Percentiles rank a stretch among this genome's conserved stretches.
Evolutionary conservation across 2,329 filamentous ascomycete species (phyloP).

Genomic region (Nigrospora oryzae): DNA sequence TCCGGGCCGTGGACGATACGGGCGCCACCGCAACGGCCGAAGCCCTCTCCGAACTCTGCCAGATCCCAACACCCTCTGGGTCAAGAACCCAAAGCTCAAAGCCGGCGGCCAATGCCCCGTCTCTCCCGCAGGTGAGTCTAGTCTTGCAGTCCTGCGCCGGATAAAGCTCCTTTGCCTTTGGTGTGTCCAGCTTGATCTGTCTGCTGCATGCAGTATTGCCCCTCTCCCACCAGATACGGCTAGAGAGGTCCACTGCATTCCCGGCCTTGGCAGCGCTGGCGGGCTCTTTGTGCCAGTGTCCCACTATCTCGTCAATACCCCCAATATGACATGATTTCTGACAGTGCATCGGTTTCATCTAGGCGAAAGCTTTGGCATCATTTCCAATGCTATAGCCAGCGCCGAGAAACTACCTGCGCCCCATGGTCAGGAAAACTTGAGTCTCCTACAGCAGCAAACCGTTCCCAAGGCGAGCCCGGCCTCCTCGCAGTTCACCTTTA

Average conservation of each 20-base stretch:
- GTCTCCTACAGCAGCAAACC: conserved; percentile 64
- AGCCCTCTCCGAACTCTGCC: conserved; percentile 53
- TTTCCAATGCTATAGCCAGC: conserved; percentile 85
- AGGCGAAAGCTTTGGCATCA: conserved; percentile 63
- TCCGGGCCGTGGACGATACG: conserved; percentile 74
- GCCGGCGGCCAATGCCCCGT: conserved; percentile 29
- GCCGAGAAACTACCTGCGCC: conserved; percentile 61
- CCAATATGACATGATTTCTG: too few relatives aligned
- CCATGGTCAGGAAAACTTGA: conserved; percentile 69
- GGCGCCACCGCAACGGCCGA: conserved; percentile 54
- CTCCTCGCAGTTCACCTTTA: conserved; percentile 89
- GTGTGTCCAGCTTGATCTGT: too few relatives aligned
- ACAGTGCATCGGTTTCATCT: not conserved
- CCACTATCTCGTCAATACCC: too few relatives aligned
- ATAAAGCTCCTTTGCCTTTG: too few relatives aligned
- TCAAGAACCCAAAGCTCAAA: conserved; percentile 36
- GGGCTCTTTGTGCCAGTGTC: too few relatives aligned
- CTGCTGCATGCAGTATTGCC: too few relatives aligned
- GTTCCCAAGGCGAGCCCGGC: conserved; percentile 51
- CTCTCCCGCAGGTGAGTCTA: conserved; percentile 35
- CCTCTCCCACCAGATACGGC: too few relatives aligned
- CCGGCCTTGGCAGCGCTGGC: too few relatives aligned
- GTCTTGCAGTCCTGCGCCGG: not conserved
- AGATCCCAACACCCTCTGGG: conserved; percentile 50
- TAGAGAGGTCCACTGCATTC: too few relatives aligned